These are phyloP conservation scores for Epichloe coenophiala DNA, from an alignment of 2,329 filamentous ascomycete genomes.

Conservation along the genomic window DNA sequence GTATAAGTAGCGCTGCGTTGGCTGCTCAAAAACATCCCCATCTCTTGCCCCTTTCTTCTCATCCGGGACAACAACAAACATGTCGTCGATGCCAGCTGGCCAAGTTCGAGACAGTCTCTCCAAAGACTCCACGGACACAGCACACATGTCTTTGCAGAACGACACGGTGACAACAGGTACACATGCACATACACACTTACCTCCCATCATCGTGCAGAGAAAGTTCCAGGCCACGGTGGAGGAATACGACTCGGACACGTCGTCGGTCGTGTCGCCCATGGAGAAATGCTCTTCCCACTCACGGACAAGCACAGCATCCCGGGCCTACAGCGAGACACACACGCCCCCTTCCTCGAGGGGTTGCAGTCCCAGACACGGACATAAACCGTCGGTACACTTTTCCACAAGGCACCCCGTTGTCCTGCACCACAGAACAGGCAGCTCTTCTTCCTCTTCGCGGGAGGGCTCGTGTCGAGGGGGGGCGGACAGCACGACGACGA, in stretches of 20 bases:
- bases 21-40: no score
- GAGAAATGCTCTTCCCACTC: not conserved
- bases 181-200: not conserved
- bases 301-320: not conserved
- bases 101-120: not conserved
- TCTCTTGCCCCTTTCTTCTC: not conserved
- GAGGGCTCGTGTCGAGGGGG: not conserved
- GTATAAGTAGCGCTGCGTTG: no score
- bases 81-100: not conserved
- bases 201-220: not conserved
- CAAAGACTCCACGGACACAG: not conserved
- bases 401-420: conserved; percentile 16
- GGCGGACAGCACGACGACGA: not conserved
- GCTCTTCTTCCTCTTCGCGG: not conserved
- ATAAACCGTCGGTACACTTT: conserved; percentile 18
- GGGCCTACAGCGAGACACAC: not conserved
- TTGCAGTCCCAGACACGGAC: conserved; percentile 7
- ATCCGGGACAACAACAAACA: not conserved
- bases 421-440: conserved; percentile 9
- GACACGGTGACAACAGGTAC: not conserved
- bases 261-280: not conserved
- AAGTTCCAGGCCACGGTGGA: conserved; percentile 11
- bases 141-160: no score
- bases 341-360: conserved; percentile 4
- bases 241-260: conserved; percentile 6